Percentiles rank a stretch among this genome's conserved stretches.
Conservation (phyloP, 192 early-diverging fungal species). For the Phycomyces nitens region DNA sequence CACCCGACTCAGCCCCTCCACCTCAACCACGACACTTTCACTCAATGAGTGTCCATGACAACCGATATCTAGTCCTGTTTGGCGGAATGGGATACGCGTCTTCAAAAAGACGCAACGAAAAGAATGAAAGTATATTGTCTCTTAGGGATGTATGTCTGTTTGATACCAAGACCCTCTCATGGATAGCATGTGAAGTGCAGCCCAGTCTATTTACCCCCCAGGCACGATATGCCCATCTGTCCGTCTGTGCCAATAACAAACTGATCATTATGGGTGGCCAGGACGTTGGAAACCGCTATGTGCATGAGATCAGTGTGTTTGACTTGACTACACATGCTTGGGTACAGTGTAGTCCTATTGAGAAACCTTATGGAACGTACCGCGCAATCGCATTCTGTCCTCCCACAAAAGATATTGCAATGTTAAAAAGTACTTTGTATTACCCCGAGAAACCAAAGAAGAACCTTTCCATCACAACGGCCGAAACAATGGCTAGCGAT, state of each 20-base stretch:
- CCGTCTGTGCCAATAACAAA: slow-evolving; percentile 54
- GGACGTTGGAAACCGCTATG: slow-evolving; percentile 70
- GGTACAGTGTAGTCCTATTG: slow-evolving; percentile 61
- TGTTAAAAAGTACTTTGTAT: background rate
- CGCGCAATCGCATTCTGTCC: slow-evolving; percentile 68
- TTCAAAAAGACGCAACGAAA: slow-evolving; percentile 14
- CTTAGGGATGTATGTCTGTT: slow-evolving; percentile 71
- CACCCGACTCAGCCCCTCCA: slow-evolving; percentile 31
- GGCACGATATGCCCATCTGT: slow-evolving; percentile 75
- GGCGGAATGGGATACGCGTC: slow-evolving; percentile 73
- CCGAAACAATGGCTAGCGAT: slow-evolving; percentile 29
- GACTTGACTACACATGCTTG: slow-evolving; percentile 62
- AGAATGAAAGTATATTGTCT: slow-evolving; percentile 53
- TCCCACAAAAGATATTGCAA: slow-evolving; percentile 1
- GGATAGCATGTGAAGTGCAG: slow-evolving; percentile 48
- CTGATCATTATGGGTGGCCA: slow-evolving; percentile 75
- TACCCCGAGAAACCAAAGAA: background rate
- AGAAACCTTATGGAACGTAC: slow-evolving; percentile 73
- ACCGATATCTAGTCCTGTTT: slow-evolving; percentile 66
- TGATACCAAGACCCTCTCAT: slow-evolving; percentile 58
- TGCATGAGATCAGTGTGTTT: slow-evolving; percentile 75
- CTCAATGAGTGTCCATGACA: slow-evolving; percentile 59
- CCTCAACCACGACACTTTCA: slow-evolving; percentile 67
- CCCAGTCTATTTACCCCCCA: slow-evolving; percentile 50
- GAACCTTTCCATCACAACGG: slow-evolving; percentile 1